These are phyloP conservation scores for Leptographium radiaticola DNA, from an alignment of 2,329 filamentous ascomycete genomes.

Conservation along the genomic window DNA sequence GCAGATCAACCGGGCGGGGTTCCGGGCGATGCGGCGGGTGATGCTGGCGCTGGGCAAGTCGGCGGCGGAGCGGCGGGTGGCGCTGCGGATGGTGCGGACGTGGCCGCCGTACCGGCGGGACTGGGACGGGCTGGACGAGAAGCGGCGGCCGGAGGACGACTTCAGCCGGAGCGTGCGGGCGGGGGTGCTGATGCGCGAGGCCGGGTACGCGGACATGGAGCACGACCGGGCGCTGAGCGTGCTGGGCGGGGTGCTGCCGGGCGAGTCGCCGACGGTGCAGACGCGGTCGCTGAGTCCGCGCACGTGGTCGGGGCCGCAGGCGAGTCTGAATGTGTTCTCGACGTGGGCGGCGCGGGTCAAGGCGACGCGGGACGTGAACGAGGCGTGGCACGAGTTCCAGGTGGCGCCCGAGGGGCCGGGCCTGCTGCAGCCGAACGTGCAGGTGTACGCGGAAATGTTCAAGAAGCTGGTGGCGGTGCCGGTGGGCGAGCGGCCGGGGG, in stretches of 20 bases:
- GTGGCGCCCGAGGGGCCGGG: conserved; percentile 19
- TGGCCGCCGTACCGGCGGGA: conserved; percentile 50
- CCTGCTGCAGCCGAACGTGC: conserved; percentile 18
- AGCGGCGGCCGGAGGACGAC: conserved; percentile 34
- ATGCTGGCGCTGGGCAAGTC: conserved; percentile 41
- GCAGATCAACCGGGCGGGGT: conserved; percentile 36
- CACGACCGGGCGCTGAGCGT: conserved; percentile 36
- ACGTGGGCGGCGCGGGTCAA: conserved; percentile 43
- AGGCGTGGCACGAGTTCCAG: conserved; percentile 44
- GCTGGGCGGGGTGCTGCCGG: conserved; percentile 36
- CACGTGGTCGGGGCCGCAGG: conserved; percentile 15
- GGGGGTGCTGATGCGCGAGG: conserved; percentile 39
- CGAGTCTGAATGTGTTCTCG: conserved; percentile 22
- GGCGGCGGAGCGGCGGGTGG: conserved; percentile 32
- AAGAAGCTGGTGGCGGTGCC: conserved; percentile 34
- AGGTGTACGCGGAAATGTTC: conserved; percentile 48
- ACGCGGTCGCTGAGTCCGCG: conserved; percentile 26
- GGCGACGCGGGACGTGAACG: conserved; percentile 46
- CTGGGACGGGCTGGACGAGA: conserved; percentile 47
- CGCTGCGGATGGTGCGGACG: conserved; percentile 32
- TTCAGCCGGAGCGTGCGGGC: conserved; percentile 40
- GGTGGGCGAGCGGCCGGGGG: conserved; percentile 9
- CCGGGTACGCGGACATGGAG: conserved; percentile 36
- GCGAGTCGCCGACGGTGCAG: conserved; percentile 44
- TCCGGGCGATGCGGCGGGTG: conserved; percentile 40